Percentiles rank a stretch among this genome's conserved stretches.
Evolutionary conservation across 768 basidiomycete species (phyloP).

Genomic region (Cystofilobasidium bisporidii): DNA sequence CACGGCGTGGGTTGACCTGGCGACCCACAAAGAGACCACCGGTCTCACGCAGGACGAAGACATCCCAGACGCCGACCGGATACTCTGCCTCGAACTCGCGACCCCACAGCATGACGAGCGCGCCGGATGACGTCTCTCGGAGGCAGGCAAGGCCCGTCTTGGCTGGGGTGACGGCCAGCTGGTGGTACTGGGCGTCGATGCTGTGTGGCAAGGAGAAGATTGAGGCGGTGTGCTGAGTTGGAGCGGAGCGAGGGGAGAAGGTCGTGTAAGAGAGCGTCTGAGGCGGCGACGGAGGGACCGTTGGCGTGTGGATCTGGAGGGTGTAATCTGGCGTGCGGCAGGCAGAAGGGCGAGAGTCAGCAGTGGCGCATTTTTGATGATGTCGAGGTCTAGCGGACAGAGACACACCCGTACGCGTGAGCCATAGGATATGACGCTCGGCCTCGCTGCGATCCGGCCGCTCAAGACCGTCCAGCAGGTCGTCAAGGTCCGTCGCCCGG

Average conservation of each 20-base stretch:
- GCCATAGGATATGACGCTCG: slow-evolving; percentile 47
- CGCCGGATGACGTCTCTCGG: not conserved
- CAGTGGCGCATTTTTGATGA: not conserved
- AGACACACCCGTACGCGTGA: slow-evolving; percentile 56
- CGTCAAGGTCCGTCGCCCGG: slow-evolving; percentile 21
- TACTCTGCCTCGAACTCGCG: not conserved
- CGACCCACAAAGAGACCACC: not conserved
- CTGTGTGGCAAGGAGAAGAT: not conserved
- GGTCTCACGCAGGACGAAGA: slow-evolving; percentile 1
- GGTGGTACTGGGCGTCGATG: slow-evolving; percentile 13
- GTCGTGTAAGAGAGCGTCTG: slow-evolving; percentile 9
- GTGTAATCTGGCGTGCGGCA: slow-evolving; percentile 89
- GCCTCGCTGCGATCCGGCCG: slow-evolving; percentile 41
- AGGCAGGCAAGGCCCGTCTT: not conserved
- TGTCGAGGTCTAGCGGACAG: not conserved
- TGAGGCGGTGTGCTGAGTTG: not conserved
- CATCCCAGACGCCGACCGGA: slow-evolving; percentile 3
- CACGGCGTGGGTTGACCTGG: not conserved
- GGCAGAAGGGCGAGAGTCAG: no score
- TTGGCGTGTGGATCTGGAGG: slow-evolving; percentile 64
- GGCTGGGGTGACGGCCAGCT: not conserved
- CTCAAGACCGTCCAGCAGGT: slow-evolving; percentile 51
- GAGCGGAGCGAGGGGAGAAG: not conserved
- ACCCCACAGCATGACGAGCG: not conserved
- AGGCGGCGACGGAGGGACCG: slow-evolving; percentile 41